Percentiles rank a stretch among this genome's conserved stretches.
These are phyloP conservation scores for Fusarium sp. DNA, from an alignment of 2,329 filamentous ascomycete genomes.

Conservation along the genomic window DNA sequence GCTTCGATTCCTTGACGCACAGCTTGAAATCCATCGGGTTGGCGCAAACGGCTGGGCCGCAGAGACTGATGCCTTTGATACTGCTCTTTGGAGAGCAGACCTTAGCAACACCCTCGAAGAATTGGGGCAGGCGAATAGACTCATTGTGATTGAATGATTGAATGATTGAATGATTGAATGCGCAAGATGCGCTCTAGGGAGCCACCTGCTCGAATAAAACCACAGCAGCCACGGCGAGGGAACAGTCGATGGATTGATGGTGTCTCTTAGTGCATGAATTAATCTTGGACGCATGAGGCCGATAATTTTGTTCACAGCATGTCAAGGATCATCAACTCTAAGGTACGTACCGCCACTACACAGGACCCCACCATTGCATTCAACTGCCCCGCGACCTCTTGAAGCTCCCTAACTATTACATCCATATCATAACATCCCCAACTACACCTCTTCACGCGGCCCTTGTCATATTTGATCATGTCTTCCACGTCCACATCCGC, in stretches of 20 bases:
- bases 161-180: constrained; percentile 22
- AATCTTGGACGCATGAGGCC: constrained; percentile 36
- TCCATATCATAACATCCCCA: background rate
- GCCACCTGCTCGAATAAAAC: constrained; percentile 32
- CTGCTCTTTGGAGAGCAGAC: constrained; percentile 38
- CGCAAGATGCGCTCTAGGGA: constrained; percentile 38
- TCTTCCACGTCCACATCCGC: constrained; percentile 61
- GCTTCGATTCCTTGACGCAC: constrained; percentile 6
- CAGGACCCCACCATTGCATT: constrained; percentile 27
- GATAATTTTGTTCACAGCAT: constrained; percentile 32
- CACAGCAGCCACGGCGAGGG: constrained; percentile 21
- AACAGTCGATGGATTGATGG: constrained; percentile 31
- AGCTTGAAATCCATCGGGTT: constrained; percentile 37
- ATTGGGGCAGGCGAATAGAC: constrained; percentile 41
- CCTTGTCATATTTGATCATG: constrained; percentile 52
- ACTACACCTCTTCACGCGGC: background rate
- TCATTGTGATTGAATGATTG: constrained; percentile 36
- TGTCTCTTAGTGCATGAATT: constrained; percentile 36
- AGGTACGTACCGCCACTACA: constrained; percentile 30
- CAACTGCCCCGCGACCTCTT: constrained; percentile 23
- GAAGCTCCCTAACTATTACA: background rate
- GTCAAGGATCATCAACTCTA: constrained; percentile 4
- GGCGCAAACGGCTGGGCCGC: constrained; percentile 32
- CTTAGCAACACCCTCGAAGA: constrained; percentile 44
- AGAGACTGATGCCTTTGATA: constrained; percentile 23